Percentiles rank a stretch among this genome's conserved stretches.
phyloP scores from a whole-genome alignment of 176 grass and related monocot genomes.

The bread wheat (Triticum aestivum) region IWGSC_CS_RefSeq_v2.1 NC_057801.1:607733532-607734031 shows the following conservation, averaged over 20 bases:
- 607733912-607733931: slow-evolving; percentile 26
- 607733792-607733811: background rate
- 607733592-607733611: too few species aligned
- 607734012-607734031: background rate
- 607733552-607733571: too few species aligned
- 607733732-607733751: slow-evolving; percentile 75
- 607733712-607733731: slow-evolving; percentile 40
- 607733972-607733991: background rate
- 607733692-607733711: slow-evolving; percentile 60
- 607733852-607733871: slow-evolving; percentile 70
- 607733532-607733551: too few species aligned
- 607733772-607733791: slow-evolving; percentile 7
- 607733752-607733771: slow-evolving; percentile 59
- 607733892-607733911: slow-evolving; percentile 79
- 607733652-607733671: background rate
- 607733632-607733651: background rate
- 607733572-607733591: too few species aligned
- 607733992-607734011: background rate
- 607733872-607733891: slow-evolving; percentile 72
- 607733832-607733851: slow-evolving; percentile 40
- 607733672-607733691: slow-evolving; percentile 40
- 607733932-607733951: slow-evolving; percentile 12
- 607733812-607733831: background rate
- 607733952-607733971: background rate
- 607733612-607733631: too few species aligned